Base-by-base conservation (phyloP, 306 rosid genomes). In the Castanea crenata region DNA sequence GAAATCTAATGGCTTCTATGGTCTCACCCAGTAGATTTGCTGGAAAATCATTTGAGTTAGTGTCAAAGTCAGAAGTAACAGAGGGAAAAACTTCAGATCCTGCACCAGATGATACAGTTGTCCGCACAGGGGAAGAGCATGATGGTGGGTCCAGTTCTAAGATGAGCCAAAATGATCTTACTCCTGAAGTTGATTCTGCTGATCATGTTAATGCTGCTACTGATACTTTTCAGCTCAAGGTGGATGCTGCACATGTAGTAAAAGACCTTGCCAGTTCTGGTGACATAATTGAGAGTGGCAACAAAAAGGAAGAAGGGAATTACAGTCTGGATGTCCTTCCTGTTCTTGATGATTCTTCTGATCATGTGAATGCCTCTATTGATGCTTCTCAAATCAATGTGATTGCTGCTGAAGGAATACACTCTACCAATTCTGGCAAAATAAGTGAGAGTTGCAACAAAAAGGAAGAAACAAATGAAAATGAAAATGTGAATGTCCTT, bases 221-320 rank as follows among this genome's bases (percentile, higher is more conserved):
- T 78, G 73, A 74, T 34, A 78, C 55, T 12, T 49, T 62, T 69
- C 85, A 75, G 68, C 58, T 64, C 44, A 55, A 27, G 77, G 82
- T 74, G 65, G 89, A 86, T 82, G 71, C 85, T 59, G 52, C 64
- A 21, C 76, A 56, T 25, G 78, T 23, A 71, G 56, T 75, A 52
- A 73, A 49, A 49, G 54, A 85, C 51, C 52, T 44, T 75, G 58
- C 73, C 68, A 74, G 61, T 82, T 74, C 71, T 71, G 64, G 72
- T 69, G 81, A 82, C 54, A 35, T 74, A 20, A 73, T 78, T 27
- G 85, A 81, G 73, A 84, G 68, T 81, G 67, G 52, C 35, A 78
- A 67, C 57, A 75, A 52, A 80, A 84, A 76, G 76, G 86, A 74
- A 73, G 91, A 85, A 78, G 78, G 58, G 71, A 79, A 74, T 79